A percentile compares a stretch with the other conserved stretches of the same genome.
phyloP scores from a whole-genome alignment of 192 early-diverging fungal species.

The Mortierella claussenii region DNA sequence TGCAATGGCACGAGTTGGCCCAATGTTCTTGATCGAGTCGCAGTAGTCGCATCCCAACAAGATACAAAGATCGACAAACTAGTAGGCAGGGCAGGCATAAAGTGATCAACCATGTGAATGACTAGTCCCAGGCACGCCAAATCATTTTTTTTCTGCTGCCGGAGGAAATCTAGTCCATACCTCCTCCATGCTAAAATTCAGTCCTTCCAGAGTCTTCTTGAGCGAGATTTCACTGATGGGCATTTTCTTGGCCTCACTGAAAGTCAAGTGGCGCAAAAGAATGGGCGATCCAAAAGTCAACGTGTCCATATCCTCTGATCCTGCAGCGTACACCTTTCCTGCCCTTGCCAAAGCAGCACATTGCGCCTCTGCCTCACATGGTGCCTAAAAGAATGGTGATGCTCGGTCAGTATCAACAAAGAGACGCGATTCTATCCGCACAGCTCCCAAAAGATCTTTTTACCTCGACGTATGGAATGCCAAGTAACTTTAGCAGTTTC shows the following conservation, averaged over 20 bases:
- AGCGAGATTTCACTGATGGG: slow-evolving; percentile 91
- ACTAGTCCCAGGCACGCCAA: too few relatives aligned
- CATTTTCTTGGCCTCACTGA: slow-evolving; percentile 88
- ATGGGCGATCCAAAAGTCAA: slow-evolving; percentile 92
- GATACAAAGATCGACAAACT: slow-evolving; percentile 99
- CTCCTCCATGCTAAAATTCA: slow-evolving; percentile 78
- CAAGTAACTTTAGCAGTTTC: slow-evolving; percentile 88
- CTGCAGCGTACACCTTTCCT: slow-evolving; percentile 93
- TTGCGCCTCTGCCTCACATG: slow-evolving; percentile 98
- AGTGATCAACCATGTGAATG: too few relatives aligned
- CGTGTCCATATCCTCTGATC: slow-evolving; percentile 99
- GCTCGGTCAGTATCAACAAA: neutral
- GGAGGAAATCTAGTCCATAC: too few relatives aligned
- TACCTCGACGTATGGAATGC: slow-evolving; percentile 90
- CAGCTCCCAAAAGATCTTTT: neutral
- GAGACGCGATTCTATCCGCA: neutral
- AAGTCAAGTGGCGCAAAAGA: slow-evolving; percentile 92
- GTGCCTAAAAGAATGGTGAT: slow-evolving; percentile 66
- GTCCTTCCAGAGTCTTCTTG: slow-evolving; percentile 82
- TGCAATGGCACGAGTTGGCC: slow-evolving; percentile 84
- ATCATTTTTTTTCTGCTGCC: too few relatives aligned
- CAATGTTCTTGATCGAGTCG: slow-evolving; percentile 93
- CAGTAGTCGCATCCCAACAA: slow-evolving; percentile 98
- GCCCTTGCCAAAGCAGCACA: slow-evolving; percentile 92
- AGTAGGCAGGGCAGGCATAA: slow-evolving; percentile 3